Percentiles rank a stretch among this genome's conserved stretches.
Conservation (phyloP, 2,329 filamentous ascomycete species). For the Mycosphaerella sp. region DNA sequence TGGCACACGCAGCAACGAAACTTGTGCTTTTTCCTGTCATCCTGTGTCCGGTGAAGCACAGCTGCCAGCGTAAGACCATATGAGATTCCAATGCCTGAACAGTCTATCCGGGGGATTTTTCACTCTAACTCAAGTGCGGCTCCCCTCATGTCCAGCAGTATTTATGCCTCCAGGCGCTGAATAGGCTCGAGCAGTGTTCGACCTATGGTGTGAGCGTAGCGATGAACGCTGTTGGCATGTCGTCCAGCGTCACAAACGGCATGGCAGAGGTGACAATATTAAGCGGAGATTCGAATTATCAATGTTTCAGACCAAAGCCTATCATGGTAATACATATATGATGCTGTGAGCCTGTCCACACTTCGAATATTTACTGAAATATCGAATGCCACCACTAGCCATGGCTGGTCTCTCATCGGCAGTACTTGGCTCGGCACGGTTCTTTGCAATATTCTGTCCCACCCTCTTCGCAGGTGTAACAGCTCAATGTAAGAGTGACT, state of each 20-base stretch:
- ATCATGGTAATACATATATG: background rate
- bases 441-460: slow-evolving; percentile 25
- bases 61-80: too few species aligned
- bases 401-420: background rate
- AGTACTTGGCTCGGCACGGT: slow-evolving; percentile 11
- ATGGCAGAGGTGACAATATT: background rate
- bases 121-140: background rate
- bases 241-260: too few species aligned
- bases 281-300: background rate
- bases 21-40: too few species aligned
- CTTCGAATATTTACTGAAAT: background rate
- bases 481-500: slow-evolving; percentile 18
- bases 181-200: too few species aligned
- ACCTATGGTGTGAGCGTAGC: too few species aligned
- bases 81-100: too few species aligned
- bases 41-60: too few species aligned
- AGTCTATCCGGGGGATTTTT: too few species aligned
- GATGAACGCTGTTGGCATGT: too few species aligned
- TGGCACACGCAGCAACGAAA: too few species aligned
- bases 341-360: background rate
- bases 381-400: background rate
- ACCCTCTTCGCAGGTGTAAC: slow-evolving; percentile 24
- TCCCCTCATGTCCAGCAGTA: background rate
- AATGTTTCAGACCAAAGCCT: background rate
- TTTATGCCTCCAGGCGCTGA: background rate